Percentiles rank a stretch among this genome's conserved stretches.
Conservation (phyloP, 139 green algal species). For the Nannochloris sp. region DNA sequence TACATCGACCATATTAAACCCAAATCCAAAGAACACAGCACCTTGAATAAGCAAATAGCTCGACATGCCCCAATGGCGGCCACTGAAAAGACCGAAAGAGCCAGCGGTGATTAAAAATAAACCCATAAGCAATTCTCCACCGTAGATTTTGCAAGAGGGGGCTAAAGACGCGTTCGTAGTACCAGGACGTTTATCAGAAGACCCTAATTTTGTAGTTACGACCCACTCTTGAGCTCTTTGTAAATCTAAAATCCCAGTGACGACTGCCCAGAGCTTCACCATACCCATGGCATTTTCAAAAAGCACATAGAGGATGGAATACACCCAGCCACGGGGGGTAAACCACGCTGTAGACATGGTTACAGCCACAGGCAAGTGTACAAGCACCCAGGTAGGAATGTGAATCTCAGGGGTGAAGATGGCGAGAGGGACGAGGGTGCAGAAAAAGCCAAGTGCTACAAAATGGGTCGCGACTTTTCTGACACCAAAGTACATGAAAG, state of each 20-base stretch:
- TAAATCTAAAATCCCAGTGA: slow-evolving; percentile 58
- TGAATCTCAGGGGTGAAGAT: slow-evolving; percentile 32
- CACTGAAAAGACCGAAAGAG: slow-evolving; percentile 52
- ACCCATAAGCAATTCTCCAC: slow-evolving; percentile 52
- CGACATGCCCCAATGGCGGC: slow-evolving; percentile 46
- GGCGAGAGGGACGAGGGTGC: slow-evolving; percentile 66
- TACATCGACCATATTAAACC: slow-evolving; percentile 61
- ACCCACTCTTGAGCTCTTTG: slow-evolving; percentile 78
- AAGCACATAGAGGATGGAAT: slow-evolving; percentile 70
- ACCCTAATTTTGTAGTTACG: slow-evolving; percentile 75
- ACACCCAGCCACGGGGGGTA: slow-evolving; percentile 53
- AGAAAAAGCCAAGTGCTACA: slow-evolving; percentile 77
- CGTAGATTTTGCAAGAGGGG: slow-evolving; percentile 50
- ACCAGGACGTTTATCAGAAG: slow-evolving; percentile 39
- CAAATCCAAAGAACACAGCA: slow-evolving; percentile 70
- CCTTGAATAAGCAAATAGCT: slow-evolving; percentile 71
- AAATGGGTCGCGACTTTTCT: slow-evolving; percentile 73
- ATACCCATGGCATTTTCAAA: slow-evolving; percentile 88
- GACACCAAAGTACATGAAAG: slow-evolving; percentile 71
- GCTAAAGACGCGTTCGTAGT: slow-evolving; percentile 11
- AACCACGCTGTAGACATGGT: slow-evolving; percentile 70
- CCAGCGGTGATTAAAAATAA: slow-evolving; percentile 52
- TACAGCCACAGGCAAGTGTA: slow-evolving; percentile 71
- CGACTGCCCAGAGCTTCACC: slow-evolving; percentile 73
- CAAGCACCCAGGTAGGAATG: slow-evolving; percentile 69